A percentile compares a stretch with the other conserved stretches of the same genome.
Conservation (phyloP, 1,284 basidiomycete species). For the Schizophyllum amplum region DNA sequence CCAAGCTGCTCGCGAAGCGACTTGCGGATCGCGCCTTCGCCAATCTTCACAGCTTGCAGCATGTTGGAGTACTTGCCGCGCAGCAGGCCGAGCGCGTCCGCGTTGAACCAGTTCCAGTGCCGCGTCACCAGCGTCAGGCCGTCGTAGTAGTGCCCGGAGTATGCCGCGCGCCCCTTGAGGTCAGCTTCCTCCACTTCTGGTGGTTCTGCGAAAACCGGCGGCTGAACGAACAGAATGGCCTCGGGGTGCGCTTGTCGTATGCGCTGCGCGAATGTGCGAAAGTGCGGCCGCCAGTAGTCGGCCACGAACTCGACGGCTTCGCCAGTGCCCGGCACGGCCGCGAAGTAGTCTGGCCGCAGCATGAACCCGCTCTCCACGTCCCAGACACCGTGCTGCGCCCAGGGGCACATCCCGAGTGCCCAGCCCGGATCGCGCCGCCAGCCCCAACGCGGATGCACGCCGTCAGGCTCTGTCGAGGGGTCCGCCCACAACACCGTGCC, state of each 20-base stretch:
- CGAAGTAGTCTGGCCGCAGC: conserved; percentile 78
- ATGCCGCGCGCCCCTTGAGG: conserved; percentile 66
- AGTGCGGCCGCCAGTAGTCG: conserved; percentile 84
- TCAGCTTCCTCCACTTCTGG: conserved; percentile 39
- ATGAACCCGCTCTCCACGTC: conserved; percentile 64
- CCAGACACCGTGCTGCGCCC: conserved; percentile 95
- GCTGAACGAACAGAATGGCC: conserved; percentile 87
- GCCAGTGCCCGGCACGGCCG: conserved; percentile 27
- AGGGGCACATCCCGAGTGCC: conserved; percentile 81
- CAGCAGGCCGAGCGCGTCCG: conserved; percentile 87
- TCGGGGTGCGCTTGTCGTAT: conserved; percentile 75
- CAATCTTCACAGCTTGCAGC: conserved; percentile 65
- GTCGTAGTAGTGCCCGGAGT: conserved; percentile 92
- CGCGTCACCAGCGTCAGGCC: conserved; percentile 79
- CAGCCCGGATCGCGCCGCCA: conserved; percentile 76
- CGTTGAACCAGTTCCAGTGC: conserved; percentile 97
- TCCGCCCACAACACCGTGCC: conserved; percentile 71
- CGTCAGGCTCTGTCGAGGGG: conserved; percentile 27
- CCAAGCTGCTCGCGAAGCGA: conserved; percentile 81
- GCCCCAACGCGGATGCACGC: conserved; percentile 62
- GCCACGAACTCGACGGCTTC: conserved; percentile 57
- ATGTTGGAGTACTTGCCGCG: conserved; percentile 80
- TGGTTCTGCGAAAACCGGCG: conserved; percentile 85
- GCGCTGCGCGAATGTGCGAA: conserved; percentile 52
- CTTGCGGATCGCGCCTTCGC: conserved; percentile 76